Percentiles rank a stretch among this genome's conserved stretches.
Conservation (phyloP, 495 filamentous ascomycete species). For the Aspergillus indologenus region DNA sequence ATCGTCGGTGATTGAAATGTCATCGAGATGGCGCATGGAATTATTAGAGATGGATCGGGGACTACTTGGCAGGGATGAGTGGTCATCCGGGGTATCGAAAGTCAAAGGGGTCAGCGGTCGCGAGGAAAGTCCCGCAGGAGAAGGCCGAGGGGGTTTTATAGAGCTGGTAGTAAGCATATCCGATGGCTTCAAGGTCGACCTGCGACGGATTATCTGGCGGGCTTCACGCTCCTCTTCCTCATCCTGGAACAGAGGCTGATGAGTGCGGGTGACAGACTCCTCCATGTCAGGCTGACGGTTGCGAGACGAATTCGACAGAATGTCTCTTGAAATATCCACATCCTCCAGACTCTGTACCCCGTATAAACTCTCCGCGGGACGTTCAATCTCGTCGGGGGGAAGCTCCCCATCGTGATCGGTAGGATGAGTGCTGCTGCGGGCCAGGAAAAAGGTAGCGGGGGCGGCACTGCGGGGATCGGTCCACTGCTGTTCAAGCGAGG, state of each 20-base stretch:
- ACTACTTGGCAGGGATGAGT: slow-evolving; percentile 50
- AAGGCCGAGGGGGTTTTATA: slow-evolving; percentile 24
- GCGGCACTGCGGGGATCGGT: slow-evolving; percentile 37
- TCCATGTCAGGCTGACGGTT: slow-evolving; percentile 9
- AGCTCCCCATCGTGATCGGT: slow-evolving; percentile 26
- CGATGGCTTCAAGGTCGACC: slow-evolving; percentile 36
- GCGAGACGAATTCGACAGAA: slow-evolving; percentile 13
- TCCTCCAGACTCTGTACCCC: slow-evolving; percentile 65
- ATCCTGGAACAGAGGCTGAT: slow-evolving; percentile 24
- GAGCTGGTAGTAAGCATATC: slow-evolving; percentile 16
- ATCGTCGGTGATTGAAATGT: slow-evolving; percentile 51
- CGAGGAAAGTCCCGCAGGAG: slow-evolving; percentile 29
- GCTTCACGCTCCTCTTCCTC: slow-evolving; percentile 31
- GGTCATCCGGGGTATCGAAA: slow-evolving; percentile 38
- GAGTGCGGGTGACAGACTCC: not conserved
- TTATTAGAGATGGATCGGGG: slow-evolving; percentile 50
- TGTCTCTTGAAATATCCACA: slow-evolving; percentile 31
- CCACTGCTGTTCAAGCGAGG: slow-evolving; percentile 36
- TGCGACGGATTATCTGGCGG: slow-evolving; percentile 18
- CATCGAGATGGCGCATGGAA: slow-evolving; percentile 47
- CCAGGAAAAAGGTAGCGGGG: slow-evolving; percentile 50
- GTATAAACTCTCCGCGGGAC: slow-evolving; percentile 46
- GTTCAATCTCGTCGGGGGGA: slow-evolving; percentile 22
- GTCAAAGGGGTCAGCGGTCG: slow-evolving; percentile 48
- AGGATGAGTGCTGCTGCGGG: slow-evolving; percentile 26